Percentiles rank a stretch among this genome's conserved stretches.
These are phyloP conservation scores for Paracoccidioides brasiliensis DNA, from an alignment of 2,329 filamentous ascomycete genomes.

Conservation along the genomic window DNA sequence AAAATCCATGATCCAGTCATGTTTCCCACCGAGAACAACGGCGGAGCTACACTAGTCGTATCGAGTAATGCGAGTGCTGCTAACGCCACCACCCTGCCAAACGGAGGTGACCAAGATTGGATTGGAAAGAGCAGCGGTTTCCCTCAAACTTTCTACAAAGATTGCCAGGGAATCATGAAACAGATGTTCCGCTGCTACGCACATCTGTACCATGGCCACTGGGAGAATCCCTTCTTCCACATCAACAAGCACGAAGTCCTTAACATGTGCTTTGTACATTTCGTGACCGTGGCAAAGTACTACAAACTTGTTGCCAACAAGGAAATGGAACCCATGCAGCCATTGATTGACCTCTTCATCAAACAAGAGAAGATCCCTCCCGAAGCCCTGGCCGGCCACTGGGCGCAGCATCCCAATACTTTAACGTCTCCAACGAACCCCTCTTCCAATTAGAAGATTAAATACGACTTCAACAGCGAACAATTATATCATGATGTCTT, in stretches of 20 bases:
- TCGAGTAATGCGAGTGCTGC: conserved; percentile 42
- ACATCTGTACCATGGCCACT: conserved; percentile 96
- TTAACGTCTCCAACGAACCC: conserved; percentile 10
- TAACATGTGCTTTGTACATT: conserved; percentile 80
- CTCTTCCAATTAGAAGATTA: background rate
- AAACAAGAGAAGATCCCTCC: conserved; percentile 76
- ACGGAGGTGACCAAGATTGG: conserved; percentile 48
- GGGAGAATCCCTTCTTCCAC: conserved; percentile 70
- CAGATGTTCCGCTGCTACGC: conserved; percentile 99
- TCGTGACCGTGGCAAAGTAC: conserved; percentile 65
- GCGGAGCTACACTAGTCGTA: conserved; percentile 44
- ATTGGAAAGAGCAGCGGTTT: conserved; percentile 88
- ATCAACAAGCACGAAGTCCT: conserved; percentile 58
- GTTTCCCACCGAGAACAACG: conserved; percentile 69
- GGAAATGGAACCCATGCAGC: conserved; percentile 92
- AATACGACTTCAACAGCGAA: background rate
- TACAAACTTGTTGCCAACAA: conserved; percentile 75
- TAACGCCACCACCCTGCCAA: conserved; percentile 33
- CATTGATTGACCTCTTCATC: conserved; percentile 81
- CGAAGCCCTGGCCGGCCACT: conserved; percentile 39
- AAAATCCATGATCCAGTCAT: conserved; percentile 84
- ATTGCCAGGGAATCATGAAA: conserved; percentile 87
- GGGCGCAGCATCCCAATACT: conserved; percentile 22
- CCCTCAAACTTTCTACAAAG: conserved; percentile 73
- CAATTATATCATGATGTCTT: background rate